phyloP scores from a whole-genome alignment of 1,284 basidiomycete genomes.

The Neotropicomus parvogracilis region DNA sequence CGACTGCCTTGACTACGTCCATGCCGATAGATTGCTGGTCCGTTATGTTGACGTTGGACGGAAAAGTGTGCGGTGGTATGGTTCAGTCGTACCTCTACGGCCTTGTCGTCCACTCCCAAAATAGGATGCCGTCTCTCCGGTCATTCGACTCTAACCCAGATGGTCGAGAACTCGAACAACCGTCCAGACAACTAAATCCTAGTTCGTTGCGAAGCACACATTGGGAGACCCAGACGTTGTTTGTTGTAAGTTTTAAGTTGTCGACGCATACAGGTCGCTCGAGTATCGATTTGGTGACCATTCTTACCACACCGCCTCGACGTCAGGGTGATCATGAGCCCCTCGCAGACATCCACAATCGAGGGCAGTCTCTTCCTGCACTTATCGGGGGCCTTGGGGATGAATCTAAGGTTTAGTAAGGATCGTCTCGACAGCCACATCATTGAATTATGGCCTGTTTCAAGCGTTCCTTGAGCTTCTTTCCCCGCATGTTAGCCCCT shows the following conservation, averaged over 20 bases:
- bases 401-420: constrained; percentile 17
- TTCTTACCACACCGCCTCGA: too few species aligned
- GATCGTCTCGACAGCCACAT: constrained; percentile 4
- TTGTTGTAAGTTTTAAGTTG: too few species aligned
- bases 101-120: constrained; percentile 6
- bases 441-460: not conserved
- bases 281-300: too few species aligned
- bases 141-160: not conserved
- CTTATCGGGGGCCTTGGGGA: constrained; percentile 6
- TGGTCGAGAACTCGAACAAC: too few species aligned
- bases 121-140: constrained; percentile 4
- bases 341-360: constrained; percentile 3
- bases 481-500: constrained; percentile 8
- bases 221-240: too few species aligned
- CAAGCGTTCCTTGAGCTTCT: not conserved
- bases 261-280: too few species aligned
- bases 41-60: not conserved
- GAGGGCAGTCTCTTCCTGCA: constrained; percentile 11
- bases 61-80: not conserved
- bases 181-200: too few species aligned
- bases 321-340: too few species aligned
- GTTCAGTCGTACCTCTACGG: not conserved
- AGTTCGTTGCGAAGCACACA: too few species aligned
- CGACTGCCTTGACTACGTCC: constrained; percentile 95
- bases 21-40: constrained; percentile 42